Evolutionary conservation across 768 basidiomycete species (phyloP).

Genomic region (Stropharia rugosoannulata): DNA sequence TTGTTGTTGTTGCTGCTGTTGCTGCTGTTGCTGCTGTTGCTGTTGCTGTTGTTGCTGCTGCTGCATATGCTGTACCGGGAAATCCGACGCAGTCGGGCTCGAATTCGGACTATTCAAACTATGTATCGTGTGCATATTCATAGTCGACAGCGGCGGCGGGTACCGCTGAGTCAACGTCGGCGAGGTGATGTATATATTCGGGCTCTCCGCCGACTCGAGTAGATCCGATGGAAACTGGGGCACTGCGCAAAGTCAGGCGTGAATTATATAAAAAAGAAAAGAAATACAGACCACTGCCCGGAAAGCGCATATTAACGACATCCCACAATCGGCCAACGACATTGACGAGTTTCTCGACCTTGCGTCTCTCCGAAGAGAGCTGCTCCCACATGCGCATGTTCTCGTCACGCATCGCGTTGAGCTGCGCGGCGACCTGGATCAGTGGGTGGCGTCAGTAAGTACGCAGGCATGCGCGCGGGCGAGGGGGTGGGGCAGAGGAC

Average conservation of each 20-base stretch:
- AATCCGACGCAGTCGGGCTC: conserved; percentile 53
- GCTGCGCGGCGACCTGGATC: conserved; percentile 55
- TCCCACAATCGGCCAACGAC: conserved; percentile 67
- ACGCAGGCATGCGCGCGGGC: conserved; percentile 10
- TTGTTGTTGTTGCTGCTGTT: conserved; percentile 29
- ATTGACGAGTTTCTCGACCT: conserved; percentile 58
- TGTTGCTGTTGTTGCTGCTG: conserved; percentile 29
- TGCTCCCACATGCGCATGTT: conserved; percentile 62
- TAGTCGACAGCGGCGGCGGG: conserved; percentile 40
- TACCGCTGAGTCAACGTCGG: conserved; percentile 47
- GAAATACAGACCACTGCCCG: conserved; percentile 46
- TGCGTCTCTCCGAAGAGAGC: conserved; percentile 53
- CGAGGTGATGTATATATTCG: conserved; percentile 75
- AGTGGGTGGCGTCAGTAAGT: conserved; percentile 18
- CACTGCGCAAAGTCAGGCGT: conserved; percentile 25
- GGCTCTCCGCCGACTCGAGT: conserved; percentile 50
- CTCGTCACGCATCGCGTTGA: conserved; percentile 71
- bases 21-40: conserved; percentile 29
- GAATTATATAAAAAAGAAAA: conserved; percentile 3
- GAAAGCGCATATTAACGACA: conserved; percentile 53
- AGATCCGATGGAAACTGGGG: conserved; percentile 52
- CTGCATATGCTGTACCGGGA: conserved; percentile 31
- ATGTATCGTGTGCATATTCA: conserved; percentile 47
- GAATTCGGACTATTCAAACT: conserved; percentile 47
- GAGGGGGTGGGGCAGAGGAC: conserved; percentile 17